Percentiles rank a stretch among this genome's conserved stretches.
Conservation (phyloP, 257 asterid species). For the Osmanthus fragrans region DNA sequence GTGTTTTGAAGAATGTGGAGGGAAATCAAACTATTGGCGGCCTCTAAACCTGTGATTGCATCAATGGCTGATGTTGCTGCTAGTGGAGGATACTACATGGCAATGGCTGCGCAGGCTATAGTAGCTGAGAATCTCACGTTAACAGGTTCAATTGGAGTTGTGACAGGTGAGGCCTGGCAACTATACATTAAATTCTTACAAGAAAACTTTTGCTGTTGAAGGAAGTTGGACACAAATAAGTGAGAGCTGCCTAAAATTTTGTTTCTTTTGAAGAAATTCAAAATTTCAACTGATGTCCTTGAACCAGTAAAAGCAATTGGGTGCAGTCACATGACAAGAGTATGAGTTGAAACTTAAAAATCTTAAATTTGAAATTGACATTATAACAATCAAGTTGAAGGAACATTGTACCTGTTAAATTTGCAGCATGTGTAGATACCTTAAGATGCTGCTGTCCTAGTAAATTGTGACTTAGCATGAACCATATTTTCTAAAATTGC, state of each 20-base stretch:
- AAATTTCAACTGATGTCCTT: background rate
- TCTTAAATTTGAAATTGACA: too few relatives aligned
- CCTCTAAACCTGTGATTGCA: slow-evolving; percentile 84
- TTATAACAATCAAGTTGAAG: too few relatives aligned
- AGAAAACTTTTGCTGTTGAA: background rate
- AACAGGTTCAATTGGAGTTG: slow-evolving; percentile 98
- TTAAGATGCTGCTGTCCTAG: too few relatives aligned
- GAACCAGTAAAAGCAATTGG: background rate
- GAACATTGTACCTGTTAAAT: too few relatives aligned
- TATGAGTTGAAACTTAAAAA: too few relatives aligned
- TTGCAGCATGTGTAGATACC: too few relatives aligned
- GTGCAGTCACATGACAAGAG: background rate
- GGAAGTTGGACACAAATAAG: background rate
- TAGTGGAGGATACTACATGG: slow-evolving; percentile 99
- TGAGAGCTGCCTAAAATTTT: background rate
- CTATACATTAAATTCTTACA: slow-evolving; percentile 3
- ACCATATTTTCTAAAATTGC: background rate
- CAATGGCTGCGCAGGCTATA: slow-evolving; percentile 82
- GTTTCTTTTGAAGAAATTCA: slow-evolving; percentile 1
- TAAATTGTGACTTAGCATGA: too few relatives aligned
- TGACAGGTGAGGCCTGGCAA: slow-evolving; percentile 60
- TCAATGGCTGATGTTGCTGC: slow-evolving; percentile 99
- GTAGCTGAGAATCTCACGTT: slow-evolving; percentile 92
- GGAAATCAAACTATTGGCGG: slow-evolving; percentile 90
- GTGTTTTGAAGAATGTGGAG: slow-evolving; percentile 86